Percentiles rank a stretch among this genome's conserved stretches.
phyloP scores from a whole-genome alignment of 179 eudicot genomes.

The Corrigiola litoralis region DNA sequence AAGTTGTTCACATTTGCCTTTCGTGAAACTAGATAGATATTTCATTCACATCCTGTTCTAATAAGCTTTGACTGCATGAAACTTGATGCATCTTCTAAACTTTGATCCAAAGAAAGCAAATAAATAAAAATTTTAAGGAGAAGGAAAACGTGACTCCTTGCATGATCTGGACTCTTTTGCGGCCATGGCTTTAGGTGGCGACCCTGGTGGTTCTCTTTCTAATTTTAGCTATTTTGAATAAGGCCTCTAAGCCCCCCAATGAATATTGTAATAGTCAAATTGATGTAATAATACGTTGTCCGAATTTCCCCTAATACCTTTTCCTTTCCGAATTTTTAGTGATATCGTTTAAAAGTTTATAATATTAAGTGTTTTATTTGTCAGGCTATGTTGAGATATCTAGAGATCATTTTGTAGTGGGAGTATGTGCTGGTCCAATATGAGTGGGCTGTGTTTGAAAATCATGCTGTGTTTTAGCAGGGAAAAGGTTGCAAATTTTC shows the following conservation, averaged over 20 bases:
- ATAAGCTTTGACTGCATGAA: slow-evolving; percentile 1
- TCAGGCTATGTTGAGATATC: background rate
- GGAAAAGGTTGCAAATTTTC: background rate
- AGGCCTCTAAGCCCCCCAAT: background rate
- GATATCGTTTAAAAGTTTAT: background rate
- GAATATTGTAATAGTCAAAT: too few species aligned
- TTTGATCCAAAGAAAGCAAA: background rate
- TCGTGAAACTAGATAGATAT: too few species aligned
- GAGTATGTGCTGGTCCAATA: background rate
- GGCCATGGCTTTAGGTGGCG: too few species aligned
- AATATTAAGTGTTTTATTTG: background rate
- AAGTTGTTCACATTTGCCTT: too few species aligned
- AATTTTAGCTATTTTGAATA: background rate
- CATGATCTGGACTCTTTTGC: too few species aligned
- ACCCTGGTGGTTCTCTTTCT: too few species aligned
- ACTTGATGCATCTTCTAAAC: background rate
- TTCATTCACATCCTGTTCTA: too few species aligned
- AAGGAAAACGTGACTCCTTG: too few species aligned
- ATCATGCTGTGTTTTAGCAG: background rate
- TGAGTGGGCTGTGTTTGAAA: background rate
- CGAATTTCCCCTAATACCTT: background rate
- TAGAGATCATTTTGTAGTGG: background rate
- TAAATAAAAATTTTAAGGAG: background rate
- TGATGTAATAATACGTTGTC: too few species aligned
- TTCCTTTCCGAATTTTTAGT: background rate